These are phyloP conservation scores for Triticum aestivum DNA, from an alignment of 176 grass and related monocot species.

Conservation along the genomic window DNA sequence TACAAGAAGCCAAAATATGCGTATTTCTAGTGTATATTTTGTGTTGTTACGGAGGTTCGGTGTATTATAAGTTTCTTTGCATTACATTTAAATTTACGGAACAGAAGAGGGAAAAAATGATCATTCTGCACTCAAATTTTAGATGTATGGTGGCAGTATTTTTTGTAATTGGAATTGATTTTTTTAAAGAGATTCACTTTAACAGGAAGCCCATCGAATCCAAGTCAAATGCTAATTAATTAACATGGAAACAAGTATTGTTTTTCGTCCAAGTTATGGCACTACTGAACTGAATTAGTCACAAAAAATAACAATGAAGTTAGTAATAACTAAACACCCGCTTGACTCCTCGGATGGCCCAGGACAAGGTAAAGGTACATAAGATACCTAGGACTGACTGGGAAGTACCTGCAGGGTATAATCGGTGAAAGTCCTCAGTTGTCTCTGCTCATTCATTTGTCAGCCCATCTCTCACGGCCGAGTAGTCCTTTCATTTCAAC, in stretches of 20 bases:
- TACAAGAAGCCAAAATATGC: background rate
- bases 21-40: background rate
- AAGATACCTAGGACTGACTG: constrained; percentile 31
- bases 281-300: background rate
- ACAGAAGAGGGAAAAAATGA: background rate
- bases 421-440: constrained; percentile 24
- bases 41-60: no score
- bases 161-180: background rate
- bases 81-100: background rate
- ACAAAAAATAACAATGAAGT: background rate
- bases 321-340: background rate
- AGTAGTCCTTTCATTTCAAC: constrained; percentile 25
- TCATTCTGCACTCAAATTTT: background rate
- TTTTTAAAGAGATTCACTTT: background rate
- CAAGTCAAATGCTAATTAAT: background rate
- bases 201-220: background rate
- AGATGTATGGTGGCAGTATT: background rate
- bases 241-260: background rate
- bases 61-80: background rate
- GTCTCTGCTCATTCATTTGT: background rate
- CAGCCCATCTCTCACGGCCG: background rate
- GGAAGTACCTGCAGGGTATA: constrained; percentile 28
- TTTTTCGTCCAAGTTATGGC: background rate
- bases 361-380: background rate
- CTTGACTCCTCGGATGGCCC: background rate